Evolutionary conservation across 352 stramenopile genomes (phyloP).

Genomic region (Phytophthora pluvialis): DNA sequence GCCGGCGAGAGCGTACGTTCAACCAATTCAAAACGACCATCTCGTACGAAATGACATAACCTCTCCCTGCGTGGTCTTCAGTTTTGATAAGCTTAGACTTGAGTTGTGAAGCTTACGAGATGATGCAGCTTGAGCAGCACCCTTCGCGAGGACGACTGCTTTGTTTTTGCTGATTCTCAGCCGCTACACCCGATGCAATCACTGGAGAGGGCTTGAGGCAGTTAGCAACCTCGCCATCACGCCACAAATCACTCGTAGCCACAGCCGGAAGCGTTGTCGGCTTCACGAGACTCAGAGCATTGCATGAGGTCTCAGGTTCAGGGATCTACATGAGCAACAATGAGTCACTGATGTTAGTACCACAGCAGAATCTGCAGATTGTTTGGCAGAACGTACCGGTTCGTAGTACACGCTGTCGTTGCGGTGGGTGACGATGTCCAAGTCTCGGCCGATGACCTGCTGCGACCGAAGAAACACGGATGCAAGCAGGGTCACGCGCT

Average conservation of each 20-base stretch:
- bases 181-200: neutral
- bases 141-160: constrained; percentile 23
- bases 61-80: neutral
- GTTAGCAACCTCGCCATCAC: constrained; percentile 50
- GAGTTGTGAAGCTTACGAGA: constrained; percentile 35
- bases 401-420: constrained; percentile 81
- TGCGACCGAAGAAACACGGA: constrained; percentile 59
- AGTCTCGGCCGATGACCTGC: constrained; percentile 69
- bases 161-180: constrained; percentile 22
- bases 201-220: constrained; percentile 45
- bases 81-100: neutral
- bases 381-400: constrained; percentile 31
- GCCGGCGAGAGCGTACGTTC: no score
- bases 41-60: neutral
- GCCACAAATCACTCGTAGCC: constrained; percentile 49
- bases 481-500: constrained; percentile 44
- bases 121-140: constrained; percentile 53
- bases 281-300: constrained; percentile 62
- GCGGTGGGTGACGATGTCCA: constrained; percentile 72
- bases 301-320: constrained; percentile 42
- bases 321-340: constrained; percentile 44
- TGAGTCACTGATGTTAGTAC: neutral
- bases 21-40: neutral
- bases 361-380: neutral
- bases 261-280: constrained; percentile 44